Conservation (phyloP, 768 basidiomycete genomes). For the Pholiota microspora region DNA sequence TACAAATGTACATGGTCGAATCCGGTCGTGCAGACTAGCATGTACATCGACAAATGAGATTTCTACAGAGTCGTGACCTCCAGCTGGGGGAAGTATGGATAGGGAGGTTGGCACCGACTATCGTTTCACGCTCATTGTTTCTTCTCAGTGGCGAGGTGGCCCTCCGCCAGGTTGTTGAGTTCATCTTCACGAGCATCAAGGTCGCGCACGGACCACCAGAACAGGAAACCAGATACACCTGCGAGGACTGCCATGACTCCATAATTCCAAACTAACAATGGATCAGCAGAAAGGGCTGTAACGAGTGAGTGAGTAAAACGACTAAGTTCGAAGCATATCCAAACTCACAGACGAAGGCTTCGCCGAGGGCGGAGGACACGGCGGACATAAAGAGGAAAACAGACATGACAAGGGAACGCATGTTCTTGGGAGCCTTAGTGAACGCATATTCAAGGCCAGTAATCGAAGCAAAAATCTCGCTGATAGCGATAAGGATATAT, state of each 20-base stretch:
- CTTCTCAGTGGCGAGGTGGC: slow-evolving; percentile 5
- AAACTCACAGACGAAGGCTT: slow-evolving; percentile 67
- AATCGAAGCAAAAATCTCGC: slow-evolving; percentile 80
- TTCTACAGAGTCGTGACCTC: too few relatives aligned
- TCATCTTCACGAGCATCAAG: slow-evolving; percentile 64
- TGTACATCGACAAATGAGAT: too few relatives aligned
- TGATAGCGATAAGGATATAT: slow-evolving; percentile 65
- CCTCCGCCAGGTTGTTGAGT: slow-evolving; percentile 48
- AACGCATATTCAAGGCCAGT: slow-evolving; percentile 88
- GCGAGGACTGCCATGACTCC: slow-evolving; percentile 55
- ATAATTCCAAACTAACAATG: slow-evolving; percentile 77
- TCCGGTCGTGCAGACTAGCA: too few relatives aligned
- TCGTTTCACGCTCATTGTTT: too few relatives aligned
- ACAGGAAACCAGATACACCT: slow-evolving; percentile 46
- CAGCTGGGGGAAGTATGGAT: too few relatives aligned
- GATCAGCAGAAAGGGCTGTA: slow-evolving; percentile 63
- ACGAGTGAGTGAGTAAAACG: too few relatives aligned
- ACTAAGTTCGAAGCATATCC: not conserved
- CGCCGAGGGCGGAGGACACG: slow-evolving; percentile 59
- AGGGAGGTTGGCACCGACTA: too few relatives aligned
- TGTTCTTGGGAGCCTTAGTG: slow-evolving; percentile 86
- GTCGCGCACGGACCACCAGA: slow-evolving; percentile 52
- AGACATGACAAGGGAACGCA: slow-evolving; percentile 84
- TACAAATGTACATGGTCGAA: too few relatives aligned
- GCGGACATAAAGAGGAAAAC: slow-evolving; percentile 61